Evolutionary conservation across 352 stramenopile genomes (phyloP).

Genomic region (Halophytophthora polymorphica): DNA sequence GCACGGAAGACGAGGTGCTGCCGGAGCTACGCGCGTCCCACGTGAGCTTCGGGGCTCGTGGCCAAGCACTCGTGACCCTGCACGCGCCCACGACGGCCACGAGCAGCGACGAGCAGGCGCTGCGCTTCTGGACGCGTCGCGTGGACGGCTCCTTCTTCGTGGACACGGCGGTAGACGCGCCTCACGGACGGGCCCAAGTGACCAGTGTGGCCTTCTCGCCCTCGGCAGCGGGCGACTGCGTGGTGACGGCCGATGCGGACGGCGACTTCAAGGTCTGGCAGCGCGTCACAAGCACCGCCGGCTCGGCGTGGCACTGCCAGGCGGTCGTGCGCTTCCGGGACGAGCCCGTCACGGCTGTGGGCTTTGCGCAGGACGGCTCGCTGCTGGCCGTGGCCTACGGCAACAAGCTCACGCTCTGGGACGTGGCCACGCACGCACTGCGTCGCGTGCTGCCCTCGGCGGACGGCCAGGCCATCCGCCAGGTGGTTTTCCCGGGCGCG

Average conservation of each 20-base stretch:
- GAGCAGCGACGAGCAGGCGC: conserved; percentile 44
- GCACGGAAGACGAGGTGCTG: conserved; percentile 62
- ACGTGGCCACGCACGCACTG: conserved; percentile 72
- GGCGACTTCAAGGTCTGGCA: conserved; percentile 86
- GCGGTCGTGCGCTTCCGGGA: conserved; percentile 78
- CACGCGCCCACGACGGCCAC: conserved; percentile 31
- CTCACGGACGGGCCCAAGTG: conserved; percentile 53
- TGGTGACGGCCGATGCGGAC: conserved; percentile 61
- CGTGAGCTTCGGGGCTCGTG: conserved; percentile 49
- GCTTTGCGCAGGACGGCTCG: conserved; percentile 74
- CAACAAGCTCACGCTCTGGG: conserved; percentile 82
- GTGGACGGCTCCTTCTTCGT: conserved; percentile 77
- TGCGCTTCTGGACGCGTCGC: conserved; percentile 78
- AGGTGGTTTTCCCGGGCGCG: conserved; percentile 57
- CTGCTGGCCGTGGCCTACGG: conserved; percentile 82
- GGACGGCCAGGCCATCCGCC: conserved; percentile 45
- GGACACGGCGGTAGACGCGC: conserved; percentile 77
- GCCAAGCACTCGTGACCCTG: conserved; percentile 56
- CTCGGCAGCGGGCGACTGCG: conserved; percentile 30
- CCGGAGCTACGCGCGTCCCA: conserved; percentile 50
- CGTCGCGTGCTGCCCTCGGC: conserved; percentile 67
- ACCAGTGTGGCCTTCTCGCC: conserved; percentile 60
- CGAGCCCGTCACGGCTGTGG: conserved; percentile 59
- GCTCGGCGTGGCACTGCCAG: conserved; percentile 68
- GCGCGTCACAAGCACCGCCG: conserved; percentile 20